A percentile compares a stretch with the other conserved stretches of the same genome.
Evolutionary conservation across 495 filamentous ascomycete genomes (phyloP).

Genomic region (Opeltia flavorubescens): DNA sequence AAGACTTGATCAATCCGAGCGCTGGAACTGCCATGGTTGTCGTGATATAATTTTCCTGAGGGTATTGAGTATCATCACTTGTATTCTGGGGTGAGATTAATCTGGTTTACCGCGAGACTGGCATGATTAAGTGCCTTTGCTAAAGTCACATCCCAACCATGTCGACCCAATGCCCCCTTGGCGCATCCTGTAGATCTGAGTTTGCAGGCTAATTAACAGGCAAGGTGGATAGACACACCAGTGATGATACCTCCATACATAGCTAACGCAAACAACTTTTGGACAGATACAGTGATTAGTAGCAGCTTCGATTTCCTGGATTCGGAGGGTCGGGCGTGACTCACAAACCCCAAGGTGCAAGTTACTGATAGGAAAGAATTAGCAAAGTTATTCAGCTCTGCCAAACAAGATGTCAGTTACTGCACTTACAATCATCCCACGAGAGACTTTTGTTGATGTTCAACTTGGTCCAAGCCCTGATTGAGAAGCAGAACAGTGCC

Average conservation of each 20-base stretch:
- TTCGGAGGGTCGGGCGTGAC: no score
- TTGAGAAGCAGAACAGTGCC: constrained; percentile 10
- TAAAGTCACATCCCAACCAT: constrained; percentile 8
- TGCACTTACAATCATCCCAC: constrained; percentile 13
- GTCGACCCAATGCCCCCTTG: constrained; percentile 9
- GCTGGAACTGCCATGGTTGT: constrained; percentile 6
- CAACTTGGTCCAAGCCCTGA: constrained; percentile 11
- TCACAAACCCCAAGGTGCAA: constrained; percentile 10
- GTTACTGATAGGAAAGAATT: constrained; percentile 3
- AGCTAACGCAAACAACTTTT: neutral
- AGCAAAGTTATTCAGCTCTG: neutral
- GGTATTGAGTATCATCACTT: neutral
- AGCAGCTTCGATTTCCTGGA: no score
- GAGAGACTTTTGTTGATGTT: constrained; percentile 6
- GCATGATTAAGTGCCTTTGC: constrained; percentile 4
- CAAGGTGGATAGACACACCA: no score
- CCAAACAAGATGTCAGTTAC: neutral
- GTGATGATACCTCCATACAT: constrained; percentile 5
- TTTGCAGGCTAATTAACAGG: no score
- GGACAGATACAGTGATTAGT: no score
- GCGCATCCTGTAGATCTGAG: no score
- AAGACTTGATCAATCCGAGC: constrained; percentile 11
- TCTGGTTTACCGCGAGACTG: constrained; percentile 2
- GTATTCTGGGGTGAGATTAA: neutral
- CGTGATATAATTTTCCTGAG: constrained; percentile 8